These are phyloP conservation scores for Apiospora hydei DNA, from an alignment of 2,329 filamentous ascomycete species.

Conservation along the genomic window DNA sequence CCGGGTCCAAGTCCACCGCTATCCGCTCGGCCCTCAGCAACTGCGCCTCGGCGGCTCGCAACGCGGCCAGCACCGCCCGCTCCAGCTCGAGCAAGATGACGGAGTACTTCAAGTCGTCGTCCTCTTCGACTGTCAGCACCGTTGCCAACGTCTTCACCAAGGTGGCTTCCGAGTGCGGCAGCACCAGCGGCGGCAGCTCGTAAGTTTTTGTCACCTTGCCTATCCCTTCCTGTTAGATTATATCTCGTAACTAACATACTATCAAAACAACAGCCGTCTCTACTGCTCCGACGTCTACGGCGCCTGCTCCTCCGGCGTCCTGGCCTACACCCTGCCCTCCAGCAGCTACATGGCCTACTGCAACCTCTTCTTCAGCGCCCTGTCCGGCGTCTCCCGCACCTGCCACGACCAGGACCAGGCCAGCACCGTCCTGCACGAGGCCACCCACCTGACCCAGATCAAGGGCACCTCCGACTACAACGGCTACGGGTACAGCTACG, in stretches of 20 bases:
- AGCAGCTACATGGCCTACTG: slow-evolving; percentile 67
- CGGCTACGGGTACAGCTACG: slow-evolving; percentile 63
- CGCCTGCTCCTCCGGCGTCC: slow-evolving; percentile 50
- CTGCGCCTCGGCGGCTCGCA: slow-evolving; percentile 59
- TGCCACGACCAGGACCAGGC: slow-evolving; percentile 73
- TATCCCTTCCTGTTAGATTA: too few species aligned
- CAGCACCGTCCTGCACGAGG: slow-evolving; percentile 70
- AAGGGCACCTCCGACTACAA: slow-evolving; percentile 66
- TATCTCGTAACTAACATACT: too few species aligned
- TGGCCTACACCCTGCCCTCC: slow-evolving; percentile 68
- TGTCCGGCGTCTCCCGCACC: slow-evolving; percentile 54
- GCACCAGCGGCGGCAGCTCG: slow-evolving; percentile 49
- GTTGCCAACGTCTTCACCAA: slow-evolving; percentile 59
- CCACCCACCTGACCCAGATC: slow-evolving; percentile 64
- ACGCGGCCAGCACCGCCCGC: slow-evolving; percentile 58
- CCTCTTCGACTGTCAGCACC: slow-evolving; percentile 49
- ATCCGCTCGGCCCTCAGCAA: slow-evolving; percentile 60
- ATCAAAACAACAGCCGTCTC: slow-evolving; percentile 22
- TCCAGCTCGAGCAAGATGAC: slow-evolving; percentile 59
- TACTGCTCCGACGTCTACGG: slow-evolving; percentile 31
- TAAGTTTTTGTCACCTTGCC: too few species aligned
- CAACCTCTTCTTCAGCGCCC: slow-evolving; percentile 62
- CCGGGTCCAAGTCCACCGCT: slow-evolving; percentile 51
- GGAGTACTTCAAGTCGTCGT: slow-evolving; percentile 68
- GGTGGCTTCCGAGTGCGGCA: slow-evolving; percentile 62